A percentile compares a stretch with the other conserved stretches of the same genome.
These are phyloP conservation scores for Boletus vinaceobasis DNA, from an alignment of 768 basidiomycete genomes.

Conservation along the genomic window DNA sequence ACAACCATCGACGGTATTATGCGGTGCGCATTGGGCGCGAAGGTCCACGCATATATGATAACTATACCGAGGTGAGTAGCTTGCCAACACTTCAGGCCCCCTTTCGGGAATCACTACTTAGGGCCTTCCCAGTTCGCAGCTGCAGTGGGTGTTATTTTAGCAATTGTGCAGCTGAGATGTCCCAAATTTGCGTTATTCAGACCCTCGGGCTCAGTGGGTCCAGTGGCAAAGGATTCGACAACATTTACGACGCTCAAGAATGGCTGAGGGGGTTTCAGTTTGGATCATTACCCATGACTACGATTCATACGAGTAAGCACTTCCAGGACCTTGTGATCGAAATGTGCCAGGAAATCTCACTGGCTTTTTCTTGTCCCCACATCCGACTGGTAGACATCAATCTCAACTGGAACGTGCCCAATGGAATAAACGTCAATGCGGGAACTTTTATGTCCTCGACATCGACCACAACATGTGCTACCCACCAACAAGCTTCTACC, in stretches of 20 bases:
- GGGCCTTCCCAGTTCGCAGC: constrained; percentile 17
- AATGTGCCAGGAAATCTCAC: not conserved
- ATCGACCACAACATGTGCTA: not conserved
- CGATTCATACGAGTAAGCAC: constrained; percentile 20
- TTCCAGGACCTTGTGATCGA: not conserved
- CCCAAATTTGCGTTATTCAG: constrained; percentile 10
- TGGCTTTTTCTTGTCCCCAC: not conserved
- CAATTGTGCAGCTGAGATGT: not conserved
- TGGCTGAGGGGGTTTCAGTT: constrained; percentile 22
- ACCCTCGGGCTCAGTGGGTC: constrained; percentile 30
- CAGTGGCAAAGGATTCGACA: constrained; percentile 34
- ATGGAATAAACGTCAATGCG: not conserved
- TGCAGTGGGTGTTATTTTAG: constrained; percentile 18
- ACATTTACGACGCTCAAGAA: constrained; percentile 21
- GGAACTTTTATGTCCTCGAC: constrained; percentile 2
- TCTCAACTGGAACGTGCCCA: constrained; percentile 15
- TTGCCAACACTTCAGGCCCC: not conserved
- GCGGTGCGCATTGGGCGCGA: constrained; percentile 35
- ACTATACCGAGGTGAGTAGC: constrained; percentile 24
- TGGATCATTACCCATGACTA: constrained; percentile 4
- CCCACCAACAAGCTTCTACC: not conserved
- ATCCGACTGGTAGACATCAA: constrained; percentile 14
- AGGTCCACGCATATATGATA: constrained; percentile 32
- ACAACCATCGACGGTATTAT: constrained; percentile 27
- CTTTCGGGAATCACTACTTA: not conserved